Conservation (phyloP, 306 rosid genomes). For the Casuarina glauca region DNA sequence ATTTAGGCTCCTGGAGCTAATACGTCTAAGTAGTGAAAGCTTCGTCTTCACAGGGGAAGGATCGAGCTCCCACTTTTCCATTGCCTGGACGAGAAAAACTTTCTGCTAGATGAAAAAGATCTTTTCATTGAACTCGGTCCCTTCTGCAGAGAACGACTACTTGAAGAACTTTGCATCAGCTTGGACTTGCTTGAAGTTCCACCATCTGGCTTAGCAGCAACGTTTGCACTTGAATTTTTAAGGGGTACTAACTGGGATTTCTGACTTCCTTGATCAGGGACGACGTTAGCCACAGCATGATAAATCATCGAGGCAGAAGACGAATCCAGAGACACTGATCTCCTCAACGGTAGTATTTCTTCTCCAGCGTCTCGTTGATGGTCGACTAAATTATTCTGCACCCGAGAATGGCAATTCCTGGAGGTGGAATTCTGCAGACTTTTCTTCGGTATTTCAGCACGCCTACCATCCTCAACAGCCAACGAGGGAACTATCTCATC, state of each 20-base stretch:
- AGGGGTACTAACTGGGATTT: conserved; percentile 12
- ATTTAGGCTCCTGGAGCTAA: not conserved
- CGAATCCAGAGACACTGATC: conserved; percentile 49
- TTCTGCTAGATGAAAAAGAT: conserved; percentile 39
- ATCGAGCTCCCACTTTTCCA: conserved; percentile 52
- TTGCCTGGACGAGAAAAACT: conserved; percentile 33
- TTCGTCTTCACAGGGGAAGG: conserved; percentile 36
- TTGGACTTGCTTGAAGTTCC: conserved; percentile 30
- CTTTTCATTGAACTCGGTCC: conserved; percentile 43
- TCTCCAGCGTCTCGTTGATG: conserved; percentile 21
- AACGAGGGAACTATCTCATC: conserved; percentile 20
- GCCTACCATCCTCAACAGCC: conserved; percentile 10
- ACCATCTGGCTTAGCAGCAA: conserved; percentile 31
- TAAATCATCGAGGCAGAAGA: conserved; percentile 29
- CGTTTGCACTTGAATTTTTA: conserved; percentile 11
- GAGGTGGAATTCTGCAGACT: conserved; percentile 20
- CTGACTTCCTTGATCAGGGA: conserved; percentile 33
- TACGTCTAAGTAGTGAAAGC: not conserved
- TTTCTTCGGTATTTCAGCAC: conserved; percentile 20
- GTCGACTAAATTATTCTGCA: conserved; percentile 24
- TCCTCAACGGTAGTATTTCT: conserved; percentile 38
- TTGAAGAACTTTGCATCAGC: conserved; percentile 38
- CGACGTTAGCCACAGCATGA: conserved; percentile 25
- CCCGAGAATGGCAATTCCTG: conserved; percentile 22
- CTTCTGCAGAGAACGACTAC: conserved; percentile 46